A percentile compares a stretch with the other conserved stretches of the same genome.
These are phyloP conservation scores for Capsicum rhomboideum DNA, from an alignment of 257 asterid genomes.

Conservation along the genomic window DNA sequence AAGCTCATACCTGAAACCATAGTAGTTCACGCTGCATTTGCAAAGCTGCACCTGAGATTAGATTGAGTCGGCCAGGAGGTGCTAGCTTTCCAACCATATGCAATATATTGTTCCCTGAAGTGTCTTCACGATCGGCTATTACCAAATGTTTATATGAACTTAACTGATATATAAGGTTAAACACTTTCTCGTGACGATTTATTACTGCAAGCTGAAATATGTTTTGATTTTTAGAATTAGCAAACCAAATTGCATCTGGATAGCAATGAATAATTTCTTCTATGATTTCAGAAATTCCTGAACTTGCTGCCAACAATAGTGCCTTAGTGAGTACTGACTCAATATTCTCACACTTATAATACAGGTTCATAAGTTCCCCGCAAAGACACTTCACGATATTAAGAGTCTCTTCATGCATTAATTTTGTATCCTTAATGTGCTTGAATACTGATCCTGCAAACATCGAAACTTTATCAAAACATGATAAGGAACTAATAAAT, in stretches of 20 bases:
- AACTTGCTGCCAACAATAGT: constrained; percentile 22
- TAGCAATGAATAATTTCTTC: constrained; percentile 35
- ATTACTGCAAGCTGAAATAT: constrained; percentile 30
- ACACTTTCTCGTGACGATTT: constrained; percentile 28
- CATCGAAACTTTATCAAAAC: not conserved
- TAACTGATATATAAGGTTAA: constrained; percentile 32
- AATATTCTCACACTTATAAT: constrained; percentile 20
- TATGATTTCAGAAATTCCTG: constrained; percentile 29
- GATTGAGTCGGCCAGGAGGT: constrained; percentile 11
- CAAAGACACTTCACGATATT: constrained; percentile 24
- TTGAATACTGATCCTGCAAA: not conserved
- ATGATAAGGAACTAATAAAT: not conserved
- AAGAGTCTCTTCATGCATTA: constrained; percentile 30
- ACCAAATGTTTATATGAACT: constrained; percentile 22
- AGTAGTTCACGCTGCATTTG: constrained; percentile 6
- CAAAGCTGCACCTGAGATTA: not conserved
- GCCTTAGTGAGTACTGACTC: constrained; percentile 2
- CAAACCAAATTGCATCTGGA: constrained; percentile 35
- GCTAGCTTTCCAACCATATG: constrained; percentile 26
- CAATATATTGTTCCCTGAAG: constrained; percentile 20
- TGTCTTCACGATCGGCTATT: constrained; percentile 14
- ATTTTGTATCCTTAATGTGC: constrained; percentile 1
- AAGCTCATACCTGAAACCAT: constrained; percentile 13
- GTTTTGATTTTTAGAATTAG: constrained; percentile 14
- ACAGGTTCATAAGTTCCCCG: constrained; percentile 13